These are phyloP conservation scores for Monotropa hypopitys DNA, from an alignment of 179 eudicot species.

Conservation along the genomic window DNA sequence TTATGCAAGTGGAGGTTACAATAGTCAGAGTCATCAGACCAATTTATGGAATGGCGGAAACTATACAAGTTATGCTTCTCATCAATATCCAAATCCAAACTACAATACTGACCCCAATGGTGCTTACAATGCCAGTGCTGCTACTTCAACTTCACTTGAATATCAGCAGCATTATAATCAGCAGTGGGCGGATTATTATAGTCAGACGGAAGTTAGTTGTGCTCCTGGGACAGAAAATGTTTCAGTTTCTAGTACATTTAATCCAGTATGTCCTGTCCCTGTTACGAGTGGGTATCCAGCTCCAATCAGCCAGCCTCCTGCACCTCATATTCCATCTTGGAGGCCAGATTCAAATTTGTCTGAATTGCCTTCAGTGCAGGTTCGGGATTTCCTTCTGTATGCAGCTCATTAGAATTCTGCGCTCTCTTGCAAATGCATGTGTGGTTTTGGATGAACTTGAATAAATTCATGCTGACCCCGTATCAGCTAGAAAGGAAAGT, in stretches of 20 bases:
- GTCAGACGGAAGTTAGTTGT: constrained; percentile 84
- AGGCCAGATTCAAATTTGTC: constrained; percentile 49
- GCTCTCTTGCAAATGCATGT: background rate
- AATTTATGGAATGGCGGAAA: constrained; percentile 71
- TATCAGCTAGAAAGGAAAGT: background rate
- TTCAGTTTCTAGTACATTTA: constrained; percentile 40
- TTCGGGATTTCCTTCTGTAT: constrained; percentile 23
- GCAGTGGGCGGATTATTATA: constrained; percentile 92
- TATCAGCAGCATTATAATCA: constrained; percentile 60
- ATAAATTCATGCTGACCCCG: background rate
- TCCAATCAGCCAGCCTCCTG: constrained; percentile 45
- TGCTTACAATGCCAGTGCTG: constrained; percentile 46
- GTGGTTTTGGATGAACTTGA: background rate
- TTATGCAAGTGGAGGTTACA: constrained; percentile 61
- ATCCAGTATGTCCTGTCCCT: constrained; percentile 41
- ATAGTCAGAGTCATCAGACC: constrained; percentile 31
- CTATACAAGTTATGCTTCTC: constrained; percentile 44
- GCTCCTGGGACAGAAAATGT: constrained; percentile 95
- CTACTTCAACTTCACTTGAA: constrained; percentile 33
- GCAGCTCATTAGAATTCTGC: background rate
- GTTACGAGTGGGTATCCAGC: constrained; percentile 45
- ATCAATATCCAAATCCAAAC: constrained; percentile 41
- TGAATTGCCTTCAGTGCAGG: constrained; percentile 61
- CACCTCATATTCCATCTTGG: constrained; percentile 50
- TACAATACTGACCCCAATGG: constrained; percentile 61